Evolutionary conservation across 257 asterid genomes (phyloP), one percentile per base, ranked within the genome.

Genomic region (Henckelia pumila): DNA sequence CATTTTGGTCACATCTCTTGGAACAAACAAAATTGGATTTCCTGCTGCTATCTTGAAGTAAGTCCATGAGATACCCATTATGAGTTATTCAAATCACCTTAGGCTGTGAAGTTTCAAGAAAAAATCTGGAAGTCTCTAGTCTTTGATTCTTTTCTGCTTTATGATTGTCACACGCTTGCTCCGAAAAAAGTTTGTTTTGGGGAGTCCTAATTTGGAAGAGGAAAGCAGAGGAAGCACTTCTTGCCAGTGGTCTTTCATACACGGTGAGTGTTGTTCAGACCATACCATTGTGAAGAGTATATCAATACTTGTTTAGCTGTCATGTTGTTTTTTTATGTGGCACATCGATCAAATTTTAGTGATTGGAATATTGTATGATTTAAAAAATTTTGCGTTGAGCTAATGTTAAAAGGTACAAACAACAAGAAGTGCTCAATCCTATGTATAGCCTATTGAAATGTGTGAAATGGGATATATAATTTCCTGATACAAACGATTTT

Each of bases 21-120:
- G 98, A 71, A 92, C 98, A 71, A 89, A 86, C 79, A 92, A 92
- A 85, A 20, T 89, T 75, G 97, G 98, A 65, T 86, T 88, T 78
- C 98, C 98, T 71, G 98, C 97, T 37, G 96, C 96, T 68, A 81
- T 92, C 78, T 76, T 92, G 82, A 92, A 92, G 97, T 92, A 88
- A 83, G 89, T 72, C 61, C 16, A 7, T 13, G 47, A 63, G 7
- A 35, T 66, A 8, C 37, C 28, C 55, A 17, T 6, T 72, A 50
- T 75, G 24, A 63, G 33, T 49, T 32, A 59, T 66, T 64, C 64
- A 28, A 40, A 58, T 52, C 58, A 49, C 40, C 60, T 56, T 68
- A 37, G 55, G 24, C 49, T 71, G 49, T 35, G 14, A 30, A 9
- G 44, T 13, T 17, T 61, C 35, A 71, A 58, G 32, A 58, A 30